Base-by-base conservation (phyloP, 257 asterid species). In the Ilex aquifolium region DNA sequence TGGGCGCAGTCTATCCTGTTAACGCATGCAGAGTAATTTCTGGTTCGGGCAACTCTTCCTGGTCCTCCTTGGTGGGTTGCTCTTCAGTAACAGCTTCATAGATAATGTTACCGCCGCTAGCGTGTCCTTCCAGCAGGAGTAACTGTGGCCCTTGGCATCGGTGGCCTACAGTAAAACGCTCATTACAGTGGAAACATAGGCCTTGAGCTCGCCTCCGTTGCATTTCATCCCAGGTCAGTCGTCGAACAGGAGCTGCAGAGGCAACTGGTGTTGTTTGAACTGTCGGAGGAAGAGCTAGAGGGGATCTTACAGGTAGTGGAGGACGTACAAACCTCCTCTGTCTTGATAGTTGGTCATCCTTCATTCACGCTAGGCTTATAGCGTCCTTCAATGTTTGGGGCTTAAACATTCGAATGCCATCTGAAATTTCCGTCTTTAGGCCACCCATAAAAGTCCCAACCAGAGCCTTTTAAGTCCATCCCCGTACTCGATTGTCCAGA, bases 201-300 rank as follows among this genome's bases (percentile, higher is more conserved):
- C 60, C 60, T 10, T 56, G 57, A 3, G 39, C 39, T 12, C 16
- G 2, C 32, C 39, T 7, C 11, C 27, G 21, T 13, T 56, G 39
- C 60, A 56, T 56, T 29, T 56, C 60, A 4, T 56, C 60, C 40
- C 60, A 56, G 13, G 39, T 55, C 11, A 53, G 57, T 27, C 57
- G 16, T 17, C n/a, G 13, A n/a, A n/a, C n/a, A n/a, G n/a, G n/a
- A n/a, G n/a, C n/a, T n/a, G n/a, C n/a, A n/a, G n/a, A n/a, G n/a
- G n/a, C n/a, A n/a, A n/a, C n/a, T n/a, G 42, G 7, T 7, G 5
- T 2, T 36, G 0, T 7, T 4, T 2, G 0, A 5, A 21, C 27
- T 5, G 42, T 36, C 8, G 5, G 2, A 5, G 42, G 42, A 36
- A 36, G 42, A 36, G 42, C 42, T 36, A 36, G 42, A 4, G 5